phyloP scores from a whole-genome alignment of 2,329 filamentous ascomycete genomes.

The Proliferodiscus dingleyae region DNA sequence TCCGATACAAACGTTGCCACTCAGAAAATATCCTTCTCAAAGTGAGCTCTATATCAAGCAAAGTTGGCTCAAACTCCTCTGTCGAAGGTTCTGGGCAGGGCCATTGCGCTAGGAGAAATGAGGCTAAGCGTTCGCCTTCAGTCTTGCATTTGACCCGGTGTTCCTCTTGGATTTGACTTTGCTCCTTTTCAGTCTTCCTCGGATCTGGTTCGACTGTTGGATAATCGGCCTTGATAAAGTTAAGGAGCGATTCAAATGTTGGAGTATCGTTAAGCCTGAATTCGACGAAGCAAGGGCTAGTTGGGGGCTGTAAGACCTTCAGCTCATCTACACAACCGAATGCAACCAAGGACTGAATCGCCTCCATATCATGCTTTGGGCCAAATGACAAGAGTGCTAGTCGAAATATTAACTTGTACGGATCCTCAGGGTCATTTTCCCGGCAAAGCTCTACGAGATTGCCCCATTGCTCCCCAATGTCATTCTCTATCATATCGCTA shows the following conservation, averaged over 20 bases:
- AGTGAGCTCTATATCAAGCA: slow-evolving; percentile 37
- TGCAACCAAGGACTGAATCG: slow-evolving; percentile 40
- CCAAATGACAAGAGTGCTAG: slow-evolving; percentile 42
- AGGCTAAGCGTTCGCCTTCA: slow-evolving; percentile 37
- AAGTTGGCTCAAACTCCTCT: slow-evolving; percentile 25
- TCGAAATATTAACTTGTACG: slow-evolving; percentile 41
- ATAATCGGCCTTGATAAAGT: slow-evolving; percentile 33
- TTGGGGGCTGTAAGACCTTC: slow-evolving; percentile 34
- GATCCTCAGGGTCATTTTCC: slow-evolving; percentile 21
- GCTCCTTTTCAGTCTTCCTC: slow-evolving; percentile 9
- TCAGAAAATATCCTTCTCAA: slow-evolving; percentile 38
- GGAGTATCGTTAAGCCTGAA: slow-evolving; percentile 35
- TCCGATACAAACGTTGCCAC: slow-evolving; percentile 46
- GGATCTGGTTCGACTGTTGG: too few relatives aligned
- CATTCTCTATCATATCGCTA: too few relatives aligned
- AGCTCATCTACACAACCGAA: slow-evolving; percentile 40
- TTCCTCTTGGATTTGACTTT: slow-evolving; percentile 24
- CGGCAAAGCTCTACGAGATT: slow-evolving; percentile 36
- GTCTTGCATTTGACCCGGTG: slow-evolving; percentile 31
- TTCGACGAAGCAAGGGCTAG: slow-evolving; percentile 31
- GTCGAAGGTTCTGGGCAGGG: slow-evolving; percentile 36
- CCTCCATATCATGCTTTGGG: slow-evolving; percentile 33
- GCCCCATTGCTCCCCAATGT: slow-evolving; percentile 40
- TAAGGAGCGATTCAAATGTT: slow-evolving; percentile 28
- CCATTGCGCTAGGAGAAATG: slow-evolving; percentile 41